A percentile compares a stretch with the other conserved stretches of the same genome.
Conservation (phyloP, 2,329 filamentous ascomycete species). For the Elsinoe perseae region DNA sequence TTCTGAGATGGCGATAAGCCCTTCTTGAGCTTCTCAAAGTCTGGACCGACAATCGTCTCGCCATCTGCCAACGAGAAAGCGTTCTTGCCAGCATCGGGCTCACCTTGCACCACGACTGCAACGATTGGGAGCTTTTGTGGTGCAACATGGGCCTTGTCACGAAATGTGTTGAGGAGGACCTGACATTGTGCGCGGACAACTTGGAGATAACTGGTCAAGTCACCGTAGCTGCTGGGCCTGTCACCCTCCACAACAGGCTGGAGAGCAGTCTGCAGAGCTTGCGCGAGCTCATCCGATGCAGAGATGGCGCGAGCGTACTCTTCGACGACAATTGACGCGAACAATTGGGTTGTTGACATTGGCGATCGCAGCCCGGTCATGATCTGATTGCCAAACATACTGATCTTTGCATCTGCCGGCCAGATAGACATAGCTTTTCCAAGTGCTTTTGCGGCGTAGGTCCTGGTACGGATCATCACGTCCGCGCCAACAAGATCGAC, state of each 20-base stretch:
- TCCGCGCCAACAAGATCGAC: slow-evolving; percentile 90
- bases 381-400: slow-evolving; percentile 58
- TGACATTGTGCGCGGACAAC: slow-evolving; percentile 86
- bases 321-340: slow-evolving; percentile 74
- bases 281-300: slow-evolving; percentile 42
- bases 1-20: slow-evolving; percentile 81
- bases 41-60: slow-evolving; percentile 75
- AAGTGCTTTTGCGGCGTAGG: slow-evolving; percentile 79
- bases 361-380: slow-evolving; percentile 61
- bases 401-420: slow-evolving; percentile 52
- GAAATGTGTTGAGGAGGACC: slow-evolving; percentile 81
- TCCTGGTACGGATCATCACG: slow-evolving; percentile 76
- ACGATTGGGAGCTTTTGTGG: slow-evolving; percentile 67
- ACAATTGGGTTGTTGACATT: slow-evolving; percentile 78
- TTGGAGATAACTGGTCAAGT: slow-evolving; percentile 83
- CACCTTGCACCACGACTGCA: slow-evolving; percentile 88
- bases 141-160: slow-evolving; percentile 78
- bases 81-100: slow-evolving; percentile 80
- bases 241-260: slow-evolving; percentile 73
- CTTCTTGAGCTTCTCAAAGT: slow-evolving; percentile 84
- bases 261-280: slow-evolving; percentile 57
- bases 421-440: slow-evolving; percentile 74
- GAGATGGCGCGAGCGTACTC: slow-evolving; percentile 63
- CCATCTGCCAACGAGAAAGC: slow-evolving; percentile 85
- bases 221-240: slow-evolving; percentile 73